These are phyloP conservation scores for Hura crepitans DNA, from an alignment of 441 rosid genomes.

Conservation along the genomic window DNA sequence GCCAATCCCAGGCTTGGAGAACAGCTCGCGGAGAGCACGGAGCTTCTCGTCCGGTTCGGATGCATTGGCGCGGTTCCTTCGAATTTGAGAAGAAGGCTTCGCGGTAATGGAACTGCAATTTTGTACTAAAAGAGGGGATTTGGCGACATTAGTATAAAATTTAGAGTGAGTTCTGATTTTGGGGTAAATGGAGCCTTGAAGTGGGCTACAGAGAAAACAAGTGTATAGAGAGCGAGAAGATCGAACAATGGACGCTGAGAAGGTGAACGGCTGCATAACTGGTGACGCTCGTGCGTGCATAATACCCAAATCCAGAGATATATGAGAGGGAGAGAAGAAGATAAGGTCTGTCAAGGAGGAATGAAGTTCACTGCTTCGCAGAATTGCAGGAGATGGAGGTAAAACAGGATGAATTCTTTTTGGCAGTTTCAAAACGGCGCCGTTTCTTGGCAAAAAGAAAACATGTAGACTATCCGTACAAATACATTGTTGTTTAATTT, in stretches of 20 bases:
- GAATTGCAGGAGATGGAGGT: not conserved
- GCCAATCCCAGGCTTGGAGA: conserved; percentile 60
- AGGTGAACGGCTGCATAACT: conserved; percentile 50
- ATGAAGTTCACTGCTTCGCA: conserved; percentile 11
- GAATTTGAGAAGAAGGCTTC: conserved; percentile 68
- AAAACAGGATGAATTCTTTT: not conserved
- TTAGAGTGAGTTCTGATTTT: conserved; percentile 28
- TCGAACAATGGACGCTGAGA: conserved; percentile 38
- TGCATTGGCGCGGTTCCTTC: conserved; percentile 26
- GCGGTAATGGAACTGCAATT: conserved; percentile 64
- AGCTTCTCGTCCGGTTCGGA: conserved; percentile 65
- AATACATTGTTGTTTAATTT: not conserved
- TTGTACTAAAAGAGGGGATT: conserved; percentile 26
- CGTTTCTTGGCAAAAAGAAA: not conserved
- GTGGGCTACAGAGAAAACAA: conserved; percentile 26
- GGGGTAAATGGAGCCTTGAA: conserved; percentile 29
- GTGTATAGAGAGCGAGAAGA: conserved; percentile 36
- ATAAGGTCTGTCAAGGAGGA: conserved; percentile 2
- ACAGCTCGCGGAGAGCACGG: conserved; percentile 53
- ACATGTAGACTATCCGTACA: not conserved
- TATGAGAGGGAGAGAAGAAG: conserved; percentile 19
- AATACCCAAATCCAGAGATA: not conserved
- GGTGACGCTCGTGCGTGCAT: conserved; percentile 45
- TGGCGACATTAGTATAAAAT: conserved; percentile 22
- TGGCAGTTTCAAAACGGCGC: not conserved